Base-by-base conservation (phyloP, 2,329 filamentous ascomycete genomes). In the Scedosporium boydii region DNA sequence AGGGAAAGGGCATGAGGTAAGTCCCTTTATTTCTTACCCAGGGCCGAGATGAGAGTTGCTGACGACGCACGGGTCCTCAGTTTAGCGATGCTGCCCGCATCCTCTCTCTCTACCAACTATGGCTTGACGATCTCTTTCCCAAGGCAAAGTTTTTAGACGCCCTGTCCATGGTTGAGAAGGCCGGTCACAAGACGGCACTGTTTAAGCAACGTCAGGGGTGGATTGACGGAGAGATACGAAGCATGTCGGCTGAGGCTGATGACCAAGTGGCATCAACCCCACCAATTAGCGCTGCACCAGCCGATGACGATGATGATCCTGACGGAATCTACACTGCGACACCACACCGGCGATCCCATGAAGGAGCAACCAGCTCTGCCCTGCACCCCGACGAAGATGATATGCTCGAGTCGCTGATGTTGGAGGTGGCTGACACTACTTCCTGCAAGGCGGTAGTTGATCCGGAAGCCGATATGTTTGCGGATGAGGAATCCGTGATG, bases 41-140 rank as follows among this genome's bases (percentile, higher is more conserved):
- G 10, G 10, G 12, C 41, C 18, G 7, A 10, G 26, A 3, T 42
- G 10, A 10, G n/a, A 27, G 42, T 38, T 51, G 12, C 56, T 58
- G 27, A 58, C 27, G 3, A 27, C 34, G 5, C 21, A 16, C 18
- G 10, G 14, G 12, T 14, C 53, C 41, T 1, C 61, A 93, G 87
- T 98, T 95, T 74, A 87, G 89, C 18, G 95, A 99, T 71, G 85
- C 92, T 10, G 84, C 87, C 0, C 85, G 87, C 16, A 82, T 99
- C 26, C 81, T 99, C 58, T 91, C 90, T 26, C 90, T 96, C 72
- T 99, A 98, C 72, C 95, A 98, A 72, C 76, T 96, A 62, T 99
- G 95, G 95, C 88, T 99, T 1, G 93, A 99, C 74, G 92, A 97
- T 70, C 80, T 99, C 12, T 99, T 93, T 70, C 95, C 95, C 12